Percentiles rank a stretch among this genome's conserved stretches.
These are phyloP conservation scores for Penicillium coffeae DNA, from an alignment of 495 filamentous ascomycete species.

Conservation along the genomic window DNA sequence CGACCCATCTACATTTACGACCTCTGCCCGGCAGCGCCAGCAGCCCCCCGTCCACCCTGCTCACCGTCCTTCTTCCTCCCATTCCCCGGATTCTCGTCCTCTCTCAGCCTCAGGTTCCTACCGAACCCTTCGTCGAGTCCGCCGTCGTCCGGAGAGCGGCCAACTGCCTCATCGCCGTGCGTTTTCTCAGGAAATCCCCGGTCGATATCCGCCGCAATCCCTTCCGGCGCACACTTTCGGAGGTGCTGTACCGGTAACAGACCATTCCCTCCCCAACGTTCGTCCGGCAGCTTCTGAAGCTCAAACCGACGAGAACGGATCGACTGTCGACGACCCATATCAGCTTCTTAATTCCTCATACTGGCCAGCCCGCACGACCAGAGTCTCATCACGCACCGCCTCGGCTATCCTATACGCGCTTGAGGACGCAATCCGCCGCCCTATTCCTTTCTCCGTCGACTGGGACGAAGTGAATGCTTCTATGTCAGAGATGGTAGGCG, in stretches of 20 bases:
- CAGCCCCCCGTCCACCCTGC: slow-evolving; percentile 41
- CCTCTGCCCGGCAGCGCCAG: slow-evolving; percentile 54
- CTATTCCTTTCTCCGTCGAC: slow-evolving; percentile 80
- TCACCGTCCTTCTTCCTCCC: slow-evolving; percentile 28
- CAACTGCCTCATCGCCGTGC: slow-evolving; percentile 34
- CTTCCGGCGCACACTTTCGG: slow-evolving; percentile 29
- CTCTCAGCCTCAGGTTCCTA: slow-evolving; percentile 50
- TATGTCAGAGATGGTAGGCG: slow-evolving; percentile 80
- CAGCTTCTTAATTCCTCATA: slow-evolving; percentile 38
- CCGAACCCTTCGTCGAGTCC: slow-evolving; percentile 49
- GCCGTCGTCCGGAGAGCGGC: slow-evolving; percentile 25
- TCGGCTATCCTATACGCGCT: slow-evolving; percentile 86
- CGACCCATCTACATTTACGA: slow-evolving; percentile 50
- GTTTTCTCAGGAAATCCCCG: slow-evolving; percentile 33
- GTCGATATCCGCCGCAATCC: slow-evolving; percentile 15
- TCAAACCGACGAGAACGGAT: slow-evolving; percentile 39
- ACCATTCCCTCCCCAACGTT: slow-evolving; percentile 24
- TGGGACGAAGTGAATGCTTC: slow-evolving; percentile 85
- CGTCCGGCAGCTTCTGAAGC: slow-evolving; percentile 36
- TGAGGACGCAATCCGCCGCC: slow-evolving; percentile 83
- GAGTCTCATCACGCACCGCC: slow-evolving; percentile 61
- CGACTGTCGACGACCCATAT: slow-evolving; percentile 33
- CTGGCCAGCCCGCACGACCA: slow-evolving; percentile 52
- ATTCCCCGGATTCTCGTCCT: slow-evolving; percentile 39
- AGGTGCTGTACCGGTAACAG: slow-evolving; percentile 21